These are phyloP conservation scores for Penicillium fuscoglaucum DNA, from an alignment of 2,329 filamentous ascomycete species.

Conservation along the genomic window DNA sequence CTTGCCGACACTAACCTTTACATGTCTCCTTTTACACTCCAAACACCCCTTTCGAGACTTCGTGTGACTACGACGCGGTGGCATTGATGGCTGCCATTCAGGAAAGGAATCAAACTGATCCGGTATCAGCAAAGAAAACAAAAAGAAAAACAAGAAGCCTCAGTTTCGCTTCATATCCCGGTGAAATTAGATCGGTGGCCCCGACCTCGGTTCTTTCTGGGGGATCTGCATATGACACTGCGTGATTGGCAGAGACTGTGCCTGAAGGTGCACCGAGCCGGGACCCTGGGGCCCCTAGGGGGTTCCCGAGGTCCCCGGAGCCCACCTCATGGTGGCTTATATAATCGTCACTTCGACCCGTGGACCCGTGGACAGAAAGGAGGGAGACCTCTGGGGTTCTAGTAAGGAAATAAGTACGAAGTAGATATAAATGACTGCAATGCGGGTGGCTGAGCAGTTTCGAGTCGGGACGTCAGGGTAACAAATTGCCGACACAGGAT, in stretches of 20 bases:
- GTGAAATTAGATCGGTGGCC: neutral
- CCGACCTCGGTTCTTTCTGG: conserved; percentile 10
- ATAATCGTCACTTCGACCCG: neutral
- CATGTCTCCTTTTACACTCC: conserved; percentile 43
- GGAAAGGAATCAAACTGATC: neutral
- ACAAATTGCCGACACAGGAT: no score
- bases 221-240: conserved; percentile 4
- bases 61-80: conserved; percentile 38
- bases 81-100: conserved; percentile 24
- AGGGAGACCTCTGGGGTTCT: no score
- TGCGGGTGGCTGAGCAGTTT: no score
- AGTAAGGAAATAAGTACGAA: no score
- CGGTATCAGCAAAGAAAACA: neutral
- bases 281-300: no score
- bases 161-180: neutral
- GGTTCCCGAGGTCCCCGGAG: no score
- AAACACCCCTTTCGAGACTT: conserved; percentile 44
- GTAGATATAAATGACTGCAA: no score
- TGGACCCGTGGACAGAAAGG: no score
- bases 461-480: no score
- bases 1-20: conserved; percentile 34
- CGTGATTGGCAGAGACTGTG: neutral
- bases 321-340: neutral
- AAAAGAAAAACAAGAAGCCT: neutral
- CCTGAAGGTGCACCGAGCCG: no score